Percentiles rank a stretch among this genome's conserved stretches.
Evolutionary conservation across 1,139 yeast species (phyloP).

Genomic region (Candida pseudoviswanathii): DNA sequence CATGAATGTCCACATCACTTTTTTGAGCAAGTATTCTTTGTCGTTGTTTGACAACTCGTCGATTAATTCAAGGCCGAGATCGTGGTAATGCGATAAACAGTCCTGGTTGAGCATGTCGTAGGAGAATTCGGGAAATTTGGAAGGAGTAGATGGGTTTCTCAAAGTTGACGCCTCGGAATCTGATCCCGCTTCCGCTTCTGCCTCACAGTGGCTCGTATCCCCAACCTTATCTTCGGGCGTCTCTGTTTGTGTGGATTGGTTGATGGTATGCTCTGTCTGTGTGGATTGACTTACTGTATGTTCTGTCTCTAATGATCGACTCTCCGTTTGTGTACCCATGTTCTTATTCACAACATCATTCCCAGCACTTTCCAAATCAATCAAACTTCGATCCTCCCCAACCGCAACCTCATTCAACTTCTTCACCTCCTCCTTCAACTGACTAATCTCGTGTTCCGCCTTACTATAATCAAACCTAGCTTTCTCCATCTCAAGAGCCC

Average conservation of each 20-base stretch:
- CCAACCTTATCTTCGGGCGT: no score
- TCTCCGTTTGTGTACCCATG: no score
- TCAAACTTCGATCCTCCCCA: neutral
- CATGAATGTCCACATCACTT: conserved; percentile 6
- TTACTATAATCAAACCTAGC: neutral
- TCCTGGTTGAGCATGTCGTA: neutral
- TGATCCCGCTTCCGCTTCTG: no score
- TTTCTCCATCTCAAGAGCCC: neutral
- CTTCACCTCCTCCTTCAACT: neutral
- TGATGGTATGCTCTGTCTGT: no score
- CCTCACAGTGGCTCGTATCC: neutral
- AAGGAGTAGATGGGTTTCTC: neutral
- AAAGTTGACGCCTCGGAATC: no score
- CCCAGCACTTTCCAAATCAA: neutral
- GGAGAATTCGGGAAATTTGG: conserved; percentile 1
- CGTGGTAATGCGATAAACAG: neutral
- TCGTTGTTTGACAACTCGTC: conserved; percentile 7
- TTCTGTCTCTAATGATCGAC: no score
- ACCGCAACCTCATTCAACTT: neutral
- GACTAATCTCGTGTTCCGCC: neutral
- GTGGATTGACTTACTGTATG: no score
- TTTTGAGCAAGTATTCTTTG: conserved; percentile 8
- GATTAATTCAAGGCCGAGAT: conserved; percentile 5
- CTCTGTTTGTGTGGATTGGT: no score
- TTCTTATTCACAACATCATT: neutral